A percentile compares a stretch with the other conserved stretches of the same genome.
These are phyloP conservation scores for Phlebiopsis gigantea DNA, from an alignment of 768 basidiomycete species.

Conservation along the genomic window DNA sequence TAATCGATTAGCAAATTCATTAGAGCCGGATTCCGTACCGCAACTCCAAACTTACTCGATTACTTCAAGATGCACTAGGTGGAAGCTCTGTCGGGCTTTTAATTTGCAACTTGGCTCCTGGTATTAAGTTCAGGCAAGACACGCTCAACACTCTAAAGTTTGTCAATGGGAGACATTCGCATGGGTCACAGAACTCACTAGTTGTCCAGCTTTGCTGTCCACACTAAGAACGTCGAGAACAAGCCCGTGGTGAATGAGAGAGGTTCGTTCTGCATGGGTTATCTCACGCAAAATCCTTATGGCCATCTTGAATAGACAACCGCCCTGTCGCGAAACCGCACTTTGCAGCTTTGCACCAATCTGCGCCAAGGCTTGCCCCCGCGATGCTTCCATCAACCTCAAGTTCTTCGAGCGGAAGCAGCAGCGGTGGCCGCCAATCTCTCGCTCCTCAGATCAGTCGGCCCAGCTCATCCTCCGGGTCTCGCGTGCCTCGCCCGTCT, in stretches of 20 bases:
- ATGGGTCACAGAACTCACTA: neutral
- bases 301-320: conserved; percentile 38
- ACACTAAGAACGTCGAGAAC: conserved; percentile 85
- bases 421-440: conserved; percentile 5
- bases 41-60: conserved; percentile 83
- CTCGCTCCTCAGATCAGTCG: neutral
- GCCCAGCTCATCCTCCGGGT: conserved; percentile 6
- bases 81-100: conserved; percentile 75
- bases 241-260: conserved; percentile 73
- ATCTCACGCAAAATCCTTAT: neutral
- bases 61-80: conserved; percentile 87
- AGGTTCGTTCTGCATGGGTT: conserved; percentile 37
- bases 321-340: conserved; percentile 54
- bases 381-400: conserved; percentile 30
- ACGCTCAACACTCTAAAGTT: conserved; percentile 91
- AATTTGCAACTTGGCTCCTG: conserved; percentile 86
- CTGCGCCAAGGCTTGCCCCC: conserved; percentile 40
- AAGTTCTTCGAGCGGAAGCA: conserved; percentile 9
- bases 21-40: conserved; percentile 83
- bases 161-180: neutral
- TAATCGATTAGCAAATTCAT: conserved; percentile 3
- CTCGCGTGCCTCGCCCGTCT: conserved; percentile 21
- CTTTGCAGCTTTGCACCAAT: conserved; percentile 55
- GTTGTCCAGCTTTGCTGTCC: conserved; percentile 61
- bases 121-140: conserved; percentile 76